These are phyloP conservation scores for Petrea volubilis DNA, from an alignment of 257 asterid genomes.

Conservation along the genomic window DNA sequence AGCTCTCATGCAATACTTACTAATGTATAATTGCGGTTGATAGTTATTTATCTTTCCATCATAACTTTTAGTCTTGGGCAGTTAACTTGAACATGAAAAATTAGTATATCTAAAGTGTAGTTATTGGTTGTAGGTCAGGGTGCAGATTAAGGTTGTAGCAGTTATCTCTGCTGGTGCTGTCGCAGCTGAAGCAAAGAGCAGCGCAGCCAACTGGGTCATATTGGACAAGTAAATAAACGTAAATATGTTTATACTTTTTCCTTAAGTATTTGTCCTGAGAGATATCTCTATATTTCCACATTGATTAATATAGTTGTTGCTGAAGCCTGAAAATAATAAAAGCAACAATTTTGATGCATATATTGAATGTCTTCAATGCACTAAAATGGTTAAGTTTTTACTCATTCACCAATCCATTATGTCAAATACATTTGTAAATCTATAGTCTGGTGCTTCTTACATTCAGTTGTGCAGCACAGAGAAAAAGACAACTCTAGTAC, in stretches of 20 bases:
- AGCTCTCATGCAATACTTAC: neutral
- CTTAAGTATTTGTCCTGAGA: constrained; percentile 10
- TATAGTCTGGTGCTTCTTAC: neutral
- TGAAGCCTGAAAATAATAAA: neutral
- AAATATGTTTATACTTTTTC: constrained; percentile 43
- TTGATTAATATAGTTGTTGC: neutral
- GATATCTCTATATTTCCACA: neutral
- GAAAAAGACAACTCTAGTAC: neutral
- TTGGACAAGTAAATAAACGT: constrained; percentile 85
- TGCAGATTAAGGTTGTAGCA: constrained; percentile 76
- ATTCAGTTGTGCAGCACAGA: neutral
- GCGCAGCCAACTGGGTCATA: constrained; percentile 73
- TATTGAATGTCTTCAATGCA: neutral
- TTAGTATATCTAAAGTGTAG: constrained; percentile 19
- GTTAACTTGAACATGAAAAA: neutral
- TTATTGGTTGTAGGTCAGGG: constrained; percentile 59
- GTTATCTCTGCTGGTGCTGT: constrained; percentile 62
- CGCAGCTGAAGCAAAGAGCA: constrained; percentile 74
- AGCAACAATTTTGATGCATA: neutral
- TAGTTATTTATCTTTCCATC: neutral
- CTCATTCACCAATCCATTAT: neutral
- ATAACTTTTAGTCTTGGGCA: neutral
- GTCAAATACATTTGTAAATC: neutral
- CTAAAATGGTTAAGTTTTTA: neutral
- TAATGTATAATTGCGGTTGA: neutral